A percentile compares a stretch with the other conserved stretches of the same genome.
These are phyloP conservation scores for Funneliformis geosporum DNA, from an alignment of 192 early-diverging fungal genomes.

Conservation along the genomic window DNA sequence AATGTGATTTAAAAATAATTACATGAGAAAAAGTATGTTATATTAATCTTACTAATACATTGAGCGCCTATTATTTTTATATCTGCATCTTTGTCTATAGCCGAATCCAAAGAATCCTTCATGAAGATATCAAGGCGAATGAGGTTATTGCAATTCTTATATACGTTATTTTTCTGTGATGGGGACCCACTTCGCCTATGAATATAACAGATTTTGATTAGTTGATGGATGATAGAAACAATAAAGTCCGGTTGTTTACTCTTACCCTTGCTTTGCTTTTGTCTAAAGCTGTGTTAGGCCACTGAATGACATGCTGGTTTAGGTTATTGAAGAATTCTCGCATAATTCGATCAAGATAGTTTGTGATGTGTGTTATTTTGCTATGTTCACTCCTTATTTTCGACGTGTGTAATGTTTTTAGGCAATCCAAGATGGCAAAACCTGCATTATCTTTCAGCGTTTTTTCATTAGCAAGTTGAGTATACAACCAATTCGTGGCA, in stretches of 20 bases:
- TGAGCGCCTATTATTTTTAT: constrained; percentile 27
- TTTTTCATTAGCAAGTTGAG: neutral
- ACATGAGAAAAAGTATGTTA: neutral
- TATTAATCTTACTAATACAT: constrained; percentile 25
- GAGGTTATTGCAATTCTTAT: constrained; percentile 25
- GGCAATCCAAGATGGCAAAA: neutral
- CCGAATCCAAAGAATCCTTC: constrained; percentile 20
- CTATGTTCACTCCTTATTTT: neutral
- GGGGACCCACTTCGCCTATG: constrained; percentile 20
- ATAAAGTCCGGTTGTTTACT: constrained; percentile 26
- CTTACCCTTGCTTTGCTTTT: constrained; percentile 8
- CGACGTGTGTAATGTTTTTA: neutral
- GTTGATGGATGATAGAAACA: constrained; percentile 4
- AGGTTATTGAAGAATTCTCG: neutral
- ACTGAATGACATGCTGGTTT: neutral
- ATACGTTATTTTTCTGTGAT: constrained; percentile 19
- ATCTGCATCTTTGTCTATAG: constrained; percentile 22
- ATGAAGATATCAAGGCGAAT: constrained; percentile 18
- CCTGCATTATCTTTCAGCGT: neutral
- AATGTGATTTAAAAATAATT: constrained; percentile 1
- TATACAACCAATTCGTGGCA: constrained; percentile 3
- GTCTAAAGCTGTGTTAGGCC: neutral
- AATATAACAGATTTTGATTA: constrained; percentile 13
- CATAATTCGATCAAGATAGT: constrained; percentile 10
- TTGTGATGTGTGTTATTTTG: neutral